A percentile compares a stretch with the other conserved stretches of the same genome.
Evolutionary conservation across 2,329 filamentous ascomycete species (phyloP).

Genomic region (Tolypocladium tropicale): DNA sequence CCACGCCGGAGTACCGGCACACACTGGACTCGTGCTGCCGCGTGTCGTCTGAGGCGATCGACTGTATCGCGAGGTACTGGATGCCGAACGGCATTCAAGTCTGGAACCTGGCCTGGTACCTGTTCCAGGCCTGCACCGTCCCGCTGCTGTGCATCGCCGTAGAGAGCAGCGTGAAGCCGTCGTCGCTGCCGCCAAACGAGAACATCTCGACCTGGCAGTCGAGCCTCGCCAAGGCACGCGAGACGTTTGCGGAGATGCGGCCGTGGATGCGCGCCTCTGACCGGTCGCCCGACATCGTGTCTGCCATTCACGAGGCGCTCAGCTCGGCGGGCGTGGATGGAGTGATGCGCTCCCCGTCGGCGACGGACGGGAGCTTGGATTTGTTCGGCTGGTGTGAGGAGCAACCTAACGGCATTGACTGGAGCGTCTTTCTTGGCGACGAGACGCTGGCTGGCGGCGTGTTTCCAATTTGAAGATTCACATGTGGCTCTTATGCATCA

Average conservation of each 20-base stretch:
- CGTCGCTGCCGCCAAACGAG: neutral
- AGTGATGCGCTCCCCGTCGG: slow-evolving; percentile 11
- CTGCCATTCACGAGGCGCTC: slow-evolving; percentile 15
- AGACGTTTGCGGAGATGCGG: slow-evolving; percentile 16
- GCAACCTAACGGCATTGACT: slow-evolving; percentile 16
- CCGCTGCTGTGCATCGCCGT: slow-evolving; percentile 18
- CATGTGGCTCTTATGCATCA: no score
- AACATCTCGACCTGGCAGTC: slow-evolving; percentile 10
- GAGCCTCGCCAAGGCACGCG: slow-evolving; percentile 13
- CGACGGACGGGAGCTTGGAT: slow-evolving; percentile 13
- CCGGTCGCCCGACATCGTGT: slow-evolving; percentile 14
- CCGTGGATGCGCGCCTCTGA: slow-evolving; percentile 17
- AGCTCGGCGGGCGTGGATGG: slow-evolving; percentile 9
- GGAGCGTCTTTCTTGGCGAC: slow-evolving; percentile 13
- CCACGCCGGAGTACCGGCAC: slow-evolving; percentile 10
- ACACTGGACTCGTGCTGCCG: slow-evolving; percentile 13
- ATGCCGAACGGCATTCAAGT: slow-evolving; percentile 19
- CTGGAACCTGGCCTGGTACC: slow-evolving; percentile 21
- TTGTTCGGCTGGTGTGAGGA: slow-evolving; percentile 17
- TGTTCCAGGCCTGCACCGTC: slow-evolving; percentile 21
- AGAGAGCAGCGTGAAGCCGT: slow-evolving; percentile 9
- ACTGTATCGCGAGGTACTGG: slow-evolving; percentile 20
- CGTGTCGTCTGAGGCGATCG: slow-evolving; percentile 18
- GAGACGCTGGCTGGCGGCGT: slow-evolving; percentile 7
- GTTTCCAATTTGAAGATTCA: slow-evolving; percentile 1